Conservation (phyloP, 2,329 filamentous ascomycete genomes). For the Nemania sp. region DNA sequence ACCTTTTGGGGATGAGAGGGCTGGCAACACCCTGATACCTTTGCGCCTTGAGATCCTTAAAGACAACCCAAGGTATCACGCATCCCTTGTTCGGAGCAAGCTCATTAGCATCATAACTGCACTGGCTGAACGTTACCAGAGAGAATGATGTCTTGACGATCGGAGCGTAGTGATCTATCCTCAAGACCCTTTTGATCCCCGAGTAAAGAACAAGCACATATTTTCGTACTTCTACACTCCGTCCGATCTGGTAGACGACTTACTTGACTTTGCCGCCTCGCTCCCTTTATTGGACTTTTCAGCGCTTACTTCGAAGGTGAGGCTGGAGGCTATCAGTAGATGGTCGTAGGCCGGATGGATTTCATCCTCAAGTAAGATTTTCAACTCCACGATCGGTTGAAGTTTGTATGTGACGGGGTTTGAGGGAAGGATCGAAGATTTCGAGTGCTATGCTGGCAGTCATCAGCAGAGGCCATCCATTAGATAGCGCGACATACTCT, state of each 20-base stretch:
- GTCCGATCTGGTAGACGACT: background rate
- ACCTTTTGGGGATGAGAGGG: too few relatives aligned
- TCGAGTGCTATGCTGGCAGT: background rate
- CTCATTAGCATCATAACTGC: too few relatives aligned
- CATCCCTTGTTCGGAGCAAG: too few relatives aligned
- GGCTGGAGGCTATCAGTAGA: background rate
- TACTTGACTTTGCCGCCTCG: background rate
- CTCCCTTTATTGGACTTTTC: background rate
- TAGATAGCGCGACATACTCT: too few relatives aligned
- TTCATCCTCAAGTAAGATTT: background rate
- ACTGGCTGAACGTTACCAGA: too few relatives aligned
- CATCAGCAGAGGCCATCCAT: background rate
- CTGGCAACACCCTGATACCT: too few relatives aligned
- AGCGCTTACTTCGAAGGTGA: background rate
- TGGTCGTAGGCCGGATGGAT: background rate
- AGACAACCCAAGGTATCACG: too few relatives aligned
- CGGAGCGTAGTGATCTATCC: too few relatives aligned
- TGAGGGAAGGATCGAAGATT: background rate
- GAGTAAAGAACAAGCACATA: background rate
- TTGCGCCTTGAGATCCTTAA: too few relatives aligned
- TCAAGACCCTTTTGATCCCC: background rate
- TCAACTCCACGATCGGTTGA: background rate
- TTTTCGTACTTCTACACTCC: background rate
- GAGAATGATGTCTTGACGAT: too few relatives aligned
- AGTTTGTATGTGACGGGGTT: background rate